A percentile compares a stretch with the other conserved stretches of the same genome.
Evolutionary conservation across 192 early-diverging fungal species (phyloP).

Genomic region (Spizellomyces punctatus): DNA sequence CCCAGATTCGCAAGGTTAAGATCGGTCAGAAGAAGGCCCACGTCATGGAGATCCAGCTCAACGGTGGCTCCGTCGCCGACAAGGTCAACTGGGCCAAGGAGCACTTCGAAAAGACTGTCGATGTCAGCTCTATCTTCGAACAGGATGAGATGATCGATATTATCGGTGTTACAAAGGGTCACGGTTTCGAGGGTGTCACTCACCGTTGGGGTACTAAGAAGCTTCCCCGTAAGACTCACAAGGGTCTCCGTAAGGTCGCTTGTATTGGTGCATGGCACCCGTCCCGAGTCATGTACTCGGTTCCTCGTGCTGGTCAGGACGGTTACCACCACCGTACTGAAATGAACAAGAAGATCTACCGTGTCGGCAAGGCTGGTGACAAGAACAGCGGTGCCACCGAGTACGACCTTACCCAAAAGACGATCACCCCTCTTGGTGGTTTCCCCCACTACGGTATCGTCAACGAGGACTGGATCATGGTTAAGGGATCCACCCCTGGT

Average conservation of each 20-base stretch:
- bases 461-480: constrained; percentile 97
- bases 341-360: constrained; percentile 99
- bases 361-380: constrained; percentile 84
- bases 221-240: constrained; percentile 99
- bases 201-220: constrained; percentile 99
- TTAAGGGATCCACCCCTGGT: constrained; percentile 98
- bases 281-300: constrained; percentile 94
- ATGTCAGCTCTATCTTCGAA: constrained; percentile 89
- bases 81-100: constrained; percentile 98
- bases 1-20: constrained; percentile 93
- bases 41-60: constrained; percentile 99
- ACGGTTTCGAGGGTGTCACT: constrained; percentile 99
- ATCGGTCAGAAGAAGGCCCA: constrained; percentile 99
- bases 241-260: constrained; percentile 99
- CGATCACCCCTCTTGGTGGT: constrained; percentile 97
- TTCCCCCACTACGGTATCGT: constrained; percentile 99
- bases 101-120: constrained; percentile 97
- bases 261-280: constrained; percentile 99
- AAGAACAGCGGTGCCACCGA: constrained; percentile 88
- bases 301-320: constrained; percentile 99
- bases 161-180: constrained; percentile 98
- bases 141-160: constrained; percentile 99
- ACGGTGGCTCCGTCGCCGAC: constrained; percentile 93
- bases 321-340: constrained; percentile 99
- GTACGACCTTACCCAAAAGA: constrained; percentile 93